phyloP scores from a whole-genome alignment of 1,139 yeast genomes.

The Geotrichum fermentans region DNA sequence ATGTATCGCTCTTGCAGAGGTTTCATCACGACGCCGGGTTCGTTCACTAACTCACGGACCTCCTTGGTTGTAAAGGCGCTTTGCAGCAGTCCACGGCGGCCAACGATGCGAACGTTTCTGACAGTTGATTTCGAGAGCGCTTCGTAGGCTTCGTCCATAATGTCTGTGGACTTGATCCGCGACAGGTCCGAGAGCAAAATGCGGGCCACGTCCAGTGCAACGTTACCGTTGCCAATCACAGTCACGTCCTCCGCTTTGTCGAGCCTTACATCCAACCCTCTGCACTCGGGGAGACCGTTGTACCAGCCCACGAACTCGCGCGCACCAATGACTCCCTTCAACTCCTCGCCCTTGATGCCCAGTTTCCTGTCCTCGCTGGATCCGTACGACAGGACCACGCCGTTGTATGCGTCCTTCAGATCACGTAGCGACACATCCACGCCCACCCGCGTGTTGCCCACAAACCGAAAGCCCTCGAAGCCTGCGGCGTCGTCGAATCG shows the following conservation, averaged over 20 bases:
- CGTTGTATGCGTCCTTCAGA: slow-evolving; percentile 56
- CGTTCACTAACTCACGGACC: slow-evolving; percentile 71
- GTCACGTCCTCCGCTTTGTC: slow-evolving; percentile 55
- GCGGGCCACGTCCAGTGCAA: slow-evolving; percentile 89
- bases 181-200: slow-evolving; percentile 56
- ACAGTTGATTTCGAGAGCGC: slow-evolving; percentile 51
- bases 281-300: slow-evolving; percentile 74
- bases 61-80: slow-evolving; percentile 93
- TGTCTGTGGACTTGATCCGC: slow-evolving; percentile 60
- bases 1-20: slow-evolving; percentile 49
- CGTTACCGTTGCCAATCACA: slow-evolving; percentile 95
- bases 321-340: slow-evolving; percentile 70
- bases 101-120: slow-evolving; percentile 64
- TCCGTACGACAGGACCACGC: slow-evolving; percentile 79
- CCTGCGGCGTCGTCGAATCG: slow-evolving; percentile 62
- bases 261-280: slow-evolving; percentile 49
- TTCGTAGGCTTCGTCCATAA: slow-evolving; percentile 56
- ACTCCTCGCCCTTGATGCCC: slow-evolving; percentile 55
- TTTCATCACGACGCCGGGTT: slow-evolving; percentile 54
- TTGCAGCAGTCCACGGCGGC: slow-evolving; percentile 67
- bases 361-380: slow-evolving; percentile 60
- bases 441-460: slow-evolving; percentile 73
- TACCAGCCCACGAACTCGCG: slow-evolving; percentile 94
- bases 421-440: slow-evolving; percentile 49
- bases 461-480: slow-evolving; percentile 50